A percentile compares a stretch with the other conserved stretches of the same genome.
These are phyloP conservation scores for Leccinum pachyderme DNA, from an alignment of 1,284 basidiomycete species.

Conservation along the genomic window DNA sequence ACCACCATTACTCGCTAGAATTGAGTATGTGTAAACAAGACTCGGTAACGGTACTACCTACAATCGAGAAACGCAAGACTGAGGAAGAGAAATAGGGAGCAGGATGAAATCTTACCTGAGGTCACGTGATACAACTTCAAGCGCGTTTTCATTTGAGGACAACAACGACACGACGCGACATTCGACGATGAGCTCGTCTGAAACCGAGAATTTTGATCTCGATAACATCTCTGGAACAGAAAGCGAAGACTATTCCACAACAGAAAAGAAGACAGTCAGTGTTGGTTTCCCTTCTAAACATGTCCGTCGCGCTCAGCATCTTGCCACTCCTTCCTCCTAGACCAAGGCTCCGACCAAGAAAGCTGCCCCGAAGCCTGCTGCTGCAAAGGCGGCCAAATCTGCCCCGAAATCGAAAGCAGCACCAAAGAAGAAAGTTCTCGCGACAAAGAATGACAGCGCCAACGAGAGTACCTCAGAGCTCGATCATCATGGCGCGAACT, in stretches of 20 bases:
- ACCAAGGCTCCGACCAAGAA: slow-evolving; percentile 37
- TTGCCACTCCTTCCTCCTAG: slow-evolving; percentile 28
- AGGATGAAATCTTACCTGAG: too few relatives aligned
- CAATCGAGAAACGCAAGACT: too few relatives aligned
- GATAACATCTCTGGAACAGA: slow-evolving; percentile 58
- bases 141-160: slow-evolving; percentile 14
- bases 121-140: slow-evolving; percentile 11
- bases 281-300: background rate
- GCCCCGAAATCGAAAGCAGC: slow-evolving; percentile 42
- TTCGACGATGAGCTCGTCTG: slow-evolving; percentile 54
- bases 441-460: slow-evolving; percentile 60
- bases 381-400: slow-evolving; percentile 39
- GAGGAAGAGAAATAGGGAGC: too few relatives aligned
- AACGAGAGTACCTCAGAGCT: slow-evolving; percentile 42
- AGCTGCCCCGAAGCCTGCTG: slow-evolving; percentile 38
- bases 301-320: slow-evolving; percentile 7
- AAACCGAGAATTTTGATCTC: slow-evolving; percentile 65
- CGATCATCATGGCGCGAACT: slow-evolving; percentile 41
- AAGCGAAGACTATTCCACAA: slow-evolving; percentile 63
- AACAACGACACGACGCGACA: slow-evolving; percentile 9
- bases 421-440: slow-evolving; percentile 72
- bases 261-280: slow-evolving; percentile 50
- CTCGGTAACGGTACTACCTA: too few relatives aligned
- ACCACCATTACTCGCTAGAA: too few relatives aligned
- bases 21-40: too few relatives aligned